Evolutionary conservation across 345 rosid species (phyloP).

Genomic region (Rhizophora mangle): DNA sequence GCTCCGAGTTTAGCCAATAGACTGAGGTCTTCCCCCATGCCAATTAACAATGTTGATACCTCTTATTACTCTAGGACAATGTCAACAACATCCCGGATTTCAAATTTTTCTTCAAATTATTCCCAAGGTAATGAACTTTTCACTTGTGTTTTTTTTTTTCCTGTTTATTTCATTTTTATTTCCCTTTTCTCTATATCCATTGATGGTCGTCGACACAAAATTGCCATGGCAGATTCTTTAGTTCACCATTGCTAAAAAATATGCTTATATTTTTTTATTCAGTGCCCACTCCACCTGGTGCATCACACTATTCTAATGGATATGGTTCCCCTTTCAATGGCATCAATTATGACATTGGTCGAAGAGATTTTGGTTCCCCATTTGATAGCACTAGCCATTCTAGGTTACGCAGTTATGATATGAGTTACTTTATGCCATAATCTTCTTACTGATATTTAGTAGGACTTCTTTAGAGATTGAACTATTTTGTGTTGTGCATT

Average conservation of each 20-base stretch:
- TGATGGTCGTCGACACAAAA: background rate
- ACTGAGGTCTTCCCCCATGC: slow-evolving; percentile 34
- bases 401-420: slow-evolving; percentile 54
- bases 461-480: background rate
- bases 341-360: slow-evolving; percentile 32
- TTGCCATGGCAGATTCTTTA: background rate
- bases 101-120: slow-evolving; percentile 10
- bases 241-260: slow-evolving; percentile 18
- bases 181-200: background rate
- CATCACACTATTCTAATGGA: slow-evolving; percentile 41
- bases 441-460: slow-evolving; percentile 28
- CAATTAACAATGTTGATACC: slow-evolving; percentile 30
- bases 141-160: background rate
- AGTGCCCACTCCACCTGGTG: slow-evolving; percentile 58
- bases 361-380: slow-evolving; percentile 57
- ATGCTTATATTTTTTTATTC: slow-evolving; percentile 21
- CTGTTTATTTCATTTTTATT: background rate
- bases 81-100: slow-evolving; percentile 32
- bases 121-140: slow-evolving; percentile 13
- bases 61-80: slow-evolving; percentile 34
- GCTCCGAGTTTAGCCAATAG: slow-evolving; percentile 32
- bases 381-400: slow-evolving; percentile 49
- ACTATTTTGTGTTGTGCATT: background rate
- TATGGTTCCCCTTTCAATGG: slow-evolving; percentile 48
- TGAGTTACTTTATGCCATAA: slow-evolving; percentile 37